Evolutionary conservation across 116 monocot genomes (phyloP), one percentile per base, ranked within the genome.

Genomic region (Iris pallida): DNA sequence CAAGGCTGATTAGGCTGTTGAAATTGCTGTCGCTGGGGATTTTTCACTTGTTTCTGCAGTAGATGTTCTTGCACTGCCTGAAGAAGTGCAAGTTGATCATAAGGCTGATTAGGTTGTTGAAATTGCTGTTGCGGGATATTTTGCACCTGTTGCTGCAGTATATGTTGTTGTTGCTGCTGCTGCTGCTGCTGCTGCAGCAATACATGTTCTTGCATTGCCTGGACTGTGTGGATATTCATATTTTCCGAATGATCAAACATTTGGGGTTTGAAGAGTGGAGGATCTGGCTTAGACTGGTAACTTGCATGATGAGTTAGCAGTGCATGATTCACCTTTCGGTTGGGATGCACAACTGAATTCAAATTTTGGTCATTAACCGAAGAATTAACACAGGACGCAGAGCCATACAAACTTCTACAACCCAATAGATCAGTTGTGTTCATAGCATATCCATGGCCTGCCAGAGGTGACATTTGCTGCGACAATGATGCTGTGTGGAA

Each of bases 161-260:
- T 0, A 30, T 30, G 30, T 30, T 30, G 30, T 30, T 30, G 30
- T 20, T 79, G 84, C 46, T 77, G 87, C 18, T 75, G 78, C 16
- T n/a, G n/a, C n/a, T n/a, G n/a, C n/a, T n/a, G n/a, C n/a, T n/a
- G n/a, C n/a, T n/a, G n/a, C n/a, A n/a, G n/a, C n/a, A 75, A 55
- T 56, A 78, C 8, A 65, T 75, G 80, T 48, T 85, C 82, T 9
- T 40, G 81, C 44, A 48, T 47, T 43, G 80, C 54, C 46, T 84
- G 82, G 16, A 65, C 19, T 56, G 79, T 4, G 44, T 80, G 85
- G 19, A 82, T 78, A 68, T 83, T 78, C 77, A 79, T 64, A 43
- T 78, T 83, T 51, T 86, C 79, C 20, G 81, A 76, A 47, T 67
- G 67, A 79, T 92, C 88, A 65, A 65, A 45, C 17, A 71, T 57